These are phyloP conservation scores for Lichtheimia ornata DNA, from an alignment of 371 early-diverging fungal genomes.

Conservation along the genomic window DNA sequence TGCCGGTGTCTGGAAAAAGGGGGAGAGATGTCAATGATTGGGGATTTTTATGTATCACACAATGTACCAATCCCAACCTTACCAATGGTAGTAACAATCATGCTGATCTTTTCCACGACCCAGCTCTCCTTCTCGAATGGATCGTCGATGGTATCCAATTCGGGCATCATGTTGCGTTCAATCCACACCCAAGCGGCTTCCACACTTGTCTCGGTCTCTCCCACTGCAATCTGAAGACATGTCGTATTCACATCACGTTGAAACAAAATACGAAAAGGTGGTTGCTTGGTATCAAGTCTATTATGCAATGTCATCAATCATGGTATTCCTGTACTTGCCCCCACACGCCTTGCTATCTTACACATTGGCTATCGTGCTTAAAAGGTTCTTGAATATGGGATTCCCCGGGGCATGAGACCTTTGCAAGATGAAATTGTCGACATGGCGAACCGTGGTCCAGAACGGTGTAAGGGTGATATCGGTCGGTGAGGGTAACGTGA, in stretches of 20 bases:
- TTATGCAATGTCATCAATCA: not conserved
- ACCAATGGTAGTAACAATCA: slow-evolving; percentile 81
- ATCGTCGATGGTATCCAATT: slow-evolving; percentile 78
- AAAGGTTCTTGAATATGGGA: slow-evolving; percentile 54
- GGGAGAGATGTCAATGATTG: too few relatives aligned
- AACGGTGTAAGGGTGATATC: slow-evolving; percentile 44
- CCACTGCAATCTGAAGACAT: slow-evolving; percentile 67
- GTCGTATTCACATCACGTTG: slow-evolving; percentile 56
- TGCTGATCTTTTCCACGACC: slow-evolving; percentile 87
- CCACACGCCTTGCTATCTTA: slow-evolving; percentile 22
- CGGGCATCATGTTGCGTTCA: slow-evolving; percentile 77
- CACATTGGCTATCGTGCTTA: slow-evolving; percentile 81
- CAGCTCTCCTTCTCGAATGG: slow-evolving; percentile 79
- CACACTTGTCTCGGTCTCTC: slow-evolving; percentile 76
- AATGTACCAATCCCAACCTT: slow-evolving; percentile 8
- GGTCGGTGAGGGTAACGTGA: slow-evolving; percentile 40
- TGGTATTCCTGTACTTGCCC: not conserved
- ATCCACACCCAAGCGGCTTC: slow-evolving; percentile 92
- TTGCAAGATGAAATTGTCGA: slow-evolving; percentile 71
- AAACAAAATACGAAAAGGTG: slow-evolving; percentile 88
- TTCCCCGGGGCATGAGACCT: slow-evolving; percentile 61
- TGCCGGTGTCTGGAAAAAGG: slow-evolving; percentile 50
- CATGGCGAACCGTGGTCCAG: slow-evolving; percentile 63
- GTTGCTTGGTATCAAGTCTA: slow-evolving; percentile 88
- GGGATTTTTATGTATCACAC: too few relatives aligned